Conservation (phyloP, 2,329 filamentous ascomycete genomes). For the Clarireedia paspali region DNA sequence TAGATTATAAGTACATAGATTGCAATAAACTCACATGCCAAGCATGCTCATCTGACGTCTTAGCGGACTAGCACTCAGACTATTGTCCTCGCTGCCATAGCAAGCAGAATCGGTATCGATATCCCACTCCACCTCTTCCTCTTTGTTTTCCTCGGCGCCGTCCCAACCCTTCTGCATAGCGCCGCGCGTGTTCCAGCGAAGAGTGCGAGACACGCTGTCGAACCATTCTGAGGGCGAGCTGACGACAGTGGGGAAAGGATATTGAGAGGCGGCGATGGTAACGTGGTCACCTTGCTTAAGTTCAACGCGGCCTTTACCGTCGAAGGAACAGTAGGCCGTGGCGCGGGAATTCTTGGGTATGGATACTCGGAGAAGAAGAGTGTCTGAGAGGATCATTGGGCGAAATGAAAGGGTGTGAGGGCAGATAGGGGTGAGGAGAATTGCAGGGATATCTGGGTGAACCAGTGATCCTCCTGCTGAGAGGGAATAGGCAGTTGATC, state of each 20-base stretch:
- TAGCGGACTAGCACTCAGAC: slow-evolving; percentile 58
- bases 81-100: slow-evolving; percentile 66
- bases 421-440: slow-evolving; percentile 94
- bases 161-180: slow-evolving; percentile 85
- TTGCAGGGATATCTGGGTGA: slow-evolving; percentile 93
- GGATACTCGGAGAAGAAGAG: slow-evolving; percentile 81
- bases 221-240: slow-evolving; percentile 92
- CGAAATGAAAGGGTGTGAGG: slow-evolving; percentile 95
- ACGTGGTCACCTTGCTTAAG: slow-evolving; percentile 90
- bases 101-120: slow-evolving; percentile 82
- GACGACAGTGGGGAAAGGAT: slow-evolving; percentile 94
- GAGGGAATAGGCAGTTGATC: slow-evolving; percentile 89
- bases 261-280: slow-evolving; percentile 91
- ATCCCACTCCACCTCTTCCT: slow-evolving; percentile 67
- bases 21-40: slow-evolving; percentile 40
- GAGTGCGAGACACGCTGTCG: slow-evolving; percentile 82
- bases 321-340: slow-evolving; percentile 93
- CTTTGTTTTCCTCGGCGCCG: slow-evolving; percentile 34
- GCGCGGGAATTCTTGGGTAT: slow-evolving; percentile 80
- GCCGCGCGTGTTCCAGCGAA: slow-evolving; percentile 91
- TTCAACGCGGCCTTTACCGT: slow-evolving; percentile 93
- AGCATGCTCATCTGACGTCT: slow-evolving; percentile 67
- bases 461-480: slow-evolving; percentile 93
- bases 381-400: slow-evolving; percentile 95
- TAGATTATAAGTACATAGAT: too few relatives aligned